Conservation (phyloP, 2,329 filamentous ascomycete genomes). For the Paraphoma sp. region DNA sequence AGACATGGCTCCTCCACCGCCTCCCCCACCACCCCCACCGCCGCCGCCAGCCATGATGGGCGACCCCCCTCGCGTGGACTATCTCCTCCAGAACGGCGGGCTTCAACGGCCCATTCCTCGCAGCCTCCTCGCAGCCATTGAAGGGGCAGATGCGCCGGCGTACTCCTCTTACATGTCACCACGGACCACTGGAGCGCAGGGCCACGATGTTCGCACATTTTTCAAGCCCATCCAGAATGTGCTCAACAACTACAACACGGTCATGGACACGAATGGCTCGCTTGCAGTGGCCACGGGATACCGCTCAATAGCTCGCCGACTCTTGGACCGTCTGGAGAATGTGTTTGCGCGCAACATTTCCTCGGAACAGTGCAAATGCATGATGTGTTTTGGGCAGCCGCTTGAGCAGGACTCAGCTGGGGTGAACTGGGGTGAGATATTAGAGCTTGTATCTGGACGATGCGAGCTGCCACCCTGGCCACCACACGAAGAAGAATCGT, state of each 20-base stretch:
- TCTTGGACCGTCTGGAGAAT: slow-evolving; percentile 89
- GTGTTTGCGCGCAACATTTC: slow-evolving; percentile 95
- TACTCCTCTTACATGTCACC: slow-evolving; percentile 68
- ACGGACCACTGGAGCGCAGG: slow-evolving; percentile 43
- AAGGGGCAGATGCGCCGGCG: slow-evolving; percentile 61
- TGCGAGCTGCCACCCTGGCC: slow-evolving; percentile 88
- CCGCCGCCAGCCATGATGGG: slow-evolving; percentile 71
- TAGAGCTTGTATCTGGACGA: slow-evolving; percentile 90
- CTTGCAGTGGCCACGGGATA: slow-evolving; percentile 95
- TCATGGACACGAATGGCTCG: slow-evolving; percentile 84
- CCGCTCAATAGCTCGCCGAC: slow-evolving; percentile 85
- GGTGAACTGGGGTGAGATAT: slow-evolving; percentile 91
- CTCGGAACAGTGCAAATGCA: slow-evolving; percentile 80
- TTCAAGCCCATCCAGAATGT: slow-evolving; percentile 85
- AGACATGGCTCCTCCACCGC: slow-evolving; percentile 61
- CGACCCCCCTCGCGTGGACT: slow-evolving; percentile 84
- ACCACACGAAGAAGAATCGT: slow-evolving; percentile 68
- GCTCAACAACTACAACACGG: slow-evolving; percentile 83
- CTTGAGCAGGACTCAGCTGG: slow-evolving; percentile 61
- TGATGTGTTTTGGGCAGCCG: slow-evolving; percentile 73
- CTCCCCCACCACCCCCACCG: slow-evolving; percentile 56
- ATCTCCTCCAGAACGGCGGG: slow-evolving; percentile 88
- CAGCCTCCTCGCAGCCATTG: slow-evolving; percentile 72
- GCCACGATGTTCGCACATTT: slow-evolving; percentile 70
- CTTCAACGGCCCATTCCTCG: slow-evolving; percentile 74